A percentile compares a stretch with the other conserved stretches of the same genome.
phyloP scores from a whole-genome alignment of 805 yeast species.

The Wickerhamiella azyma region DNA sequence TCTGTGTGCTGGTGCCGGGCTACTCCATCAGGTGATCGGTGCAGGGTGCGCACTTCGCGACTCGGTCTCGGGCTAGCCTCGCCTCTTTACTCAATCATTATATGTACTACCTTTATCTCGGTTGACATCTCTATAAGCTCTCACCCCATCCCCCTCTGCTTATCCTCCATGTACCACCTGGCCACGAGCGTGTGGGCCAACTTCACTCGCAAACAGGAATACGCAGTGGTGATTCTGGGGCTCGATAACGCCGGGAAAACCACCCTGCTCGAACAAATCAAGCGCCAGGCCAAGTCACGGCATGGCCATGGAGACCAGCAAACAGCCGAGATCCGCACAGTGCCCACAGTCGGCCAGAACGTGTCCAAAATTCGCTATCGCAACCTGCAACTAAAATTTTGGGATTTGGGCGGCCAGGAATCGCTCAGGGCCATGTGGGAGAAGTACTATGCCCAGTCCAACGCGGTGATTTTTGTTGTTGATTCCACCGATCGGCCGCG shows the following conservation, averaged over 20 bases:
- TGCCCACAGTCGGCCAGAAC: slow-evolving; percentile 95
- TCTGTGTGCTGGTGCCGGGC: background rate
- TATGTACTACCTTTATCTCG: no score
- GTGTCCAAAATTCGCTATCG: slow-evolving; percentile 31
- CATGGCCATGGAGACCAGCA: slow-evolving; percentile 14
- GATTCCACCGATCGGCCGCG: slow-evolving; percentile 80
- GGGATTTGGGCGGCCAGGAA: slow-evolving; percentile 97
- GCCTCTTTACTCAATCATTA: no score
- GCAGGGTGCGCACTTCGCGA: no score
- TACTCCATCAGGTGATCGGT: no score
- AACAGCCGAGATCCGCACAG: slow-evolving; percentile 37
- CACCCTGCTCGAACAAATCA: slow-evolving; percentile 55
- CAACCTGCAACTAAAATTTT: slow-evolving; percentile 46
- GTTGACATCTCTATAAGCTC: no score
- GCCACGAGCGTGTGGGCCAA: slow-evolving; percentile 46
- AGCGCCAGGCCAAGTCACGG: slow-evolving; percentile 36
- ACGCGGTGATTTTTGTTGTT: slow-evolving; percentile 82
- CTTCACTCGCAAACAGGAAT: slow-evolving; percentile 51
- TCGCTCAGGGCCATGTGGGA: slow-evolving; percentile 77
- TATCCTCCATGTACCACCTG: slow-evolving; percentile 46
- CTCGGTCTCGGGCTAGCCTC: no score
- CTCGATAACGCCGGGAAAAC: slow-evolving; percentile 96
- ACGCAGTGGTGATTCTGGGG: slow-evolving; percentile 70
- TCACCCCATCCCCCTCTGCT: background rate
- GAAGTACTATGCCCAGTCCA: slow-evolving; percentile 71